These are phyloP conservation scores for Madurella fahalii DNA, from an alignment of 2,329 filamentous ascomycete species.

Conservation along the genomic window DNA sequence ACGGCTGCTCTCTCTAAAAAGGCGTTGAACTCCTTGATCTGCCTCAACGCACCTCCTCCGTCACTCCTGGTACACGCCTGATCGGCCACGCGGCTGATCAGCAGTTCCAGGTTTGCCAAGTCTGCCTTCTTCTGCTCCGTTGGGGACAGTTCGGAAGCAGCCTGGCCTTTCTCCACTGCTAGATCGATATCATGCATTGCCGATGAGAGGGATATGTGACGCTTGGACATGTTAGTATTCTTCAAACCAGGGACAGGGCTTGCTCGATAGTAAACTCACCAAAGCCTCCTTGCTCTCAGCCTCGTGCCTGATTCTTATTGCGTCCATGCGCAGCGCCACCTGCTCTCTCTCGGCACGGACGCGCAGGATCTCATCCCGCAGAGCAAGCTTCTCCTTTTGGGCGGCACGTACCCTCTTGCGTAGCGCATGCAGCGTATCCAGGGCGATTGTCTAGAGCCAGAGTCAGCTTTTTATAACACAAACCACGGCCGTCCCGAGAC, in stretches of 20 bases:
- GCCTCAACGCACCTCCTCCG: constrained; percentile 47
- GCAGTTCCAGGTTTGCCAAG: constrained; percentile 53
- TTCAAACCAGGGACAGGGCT: not conserved
- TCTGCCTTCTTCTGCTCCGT: constrained; percentile 47
- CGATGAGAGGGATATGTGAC: constrained; percentile 52
- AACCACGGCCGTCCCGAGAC: constrained; percentile 24
- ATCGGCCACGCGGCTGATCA: constrained; percentile 51
- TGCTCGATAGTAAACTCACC: constrained; percentile 35
- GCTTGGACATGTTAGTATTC: constrained; percentile 24
- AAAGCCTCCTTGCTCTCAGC: constrained; percentile 48
- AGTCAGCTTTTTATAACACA: not conserved
- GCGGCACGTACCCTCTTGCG: constrained; percentile 54
- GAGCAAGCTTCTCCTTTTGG: constrained; percentile 52
- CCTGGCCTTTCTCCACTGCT: constrained; percentile 41
- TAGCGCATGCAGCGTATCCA: constrained; percentile 56
- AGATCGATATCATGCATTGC: constrained; percentile 60
- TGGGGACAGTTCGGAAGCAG: constrained; percentile 43
- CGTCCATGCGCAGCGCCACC: constrained; percentile 59
- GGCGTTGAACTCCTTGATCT: constrained; percentile 59
- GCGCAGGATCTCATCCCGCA: constrained; percentile 58
- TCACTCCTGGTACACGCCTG: constrained; percentile 48
- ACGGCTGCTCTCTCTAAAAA: constrained; percentile 59
- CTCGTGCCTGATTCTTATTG: constrained; percentile 57
- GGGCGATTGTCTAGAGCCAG: constrained; percentile 47
- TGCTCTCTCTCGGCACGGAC: constrained; percentile 58